phyloP scores from a whole-genome alignment of 495 filamentous ascomycete genomes.

The Aspergillus avenaceus region DNA sequence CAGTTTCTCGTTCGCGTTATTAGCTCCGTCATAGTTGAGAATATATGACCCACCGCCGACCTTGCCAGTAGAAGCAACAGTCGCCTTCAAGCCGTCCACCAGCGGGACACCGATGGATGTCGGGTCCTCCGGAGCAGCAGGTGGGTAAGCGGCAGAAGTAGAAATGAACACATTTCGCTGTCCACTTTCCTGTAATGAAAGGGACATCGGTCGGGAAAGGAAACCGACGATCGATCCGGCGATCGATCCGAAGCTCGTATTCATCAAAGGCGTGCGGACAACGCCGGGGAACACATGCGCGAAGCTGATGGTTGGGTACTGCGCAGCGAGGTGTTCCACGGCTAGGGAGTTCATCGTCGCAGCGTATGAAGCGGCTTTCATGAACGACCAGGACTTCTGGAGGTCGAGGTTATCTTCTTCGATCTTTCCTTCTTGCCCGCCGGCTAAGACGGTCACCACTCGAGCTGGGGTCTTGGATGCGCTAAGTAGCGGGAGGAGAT shows the following conservation, averaged over 20 bases:
- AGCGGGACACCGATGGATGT: slow-evolving; percentile 29
- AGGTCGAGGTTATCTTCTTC: slow-evolving; percentile 41
- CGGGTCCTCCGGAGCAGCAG: slow-evolving; percentile 17
- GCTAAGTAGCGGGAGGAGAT: slow-evolving; percentile 58
- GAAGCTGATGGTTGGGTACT: slow-evolving; percentile 53
- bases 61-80: slow-evolving; percentile 41
- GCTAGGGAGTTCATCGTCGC: slow-evolving; percentile 47
- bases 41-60: slow-evolving; percentile 50
- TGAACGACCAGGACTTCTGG: slow-evolving; percentile 19
- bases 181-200: slow-evolving; percentile 42
- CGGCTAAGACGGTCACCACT: slow-evolving; percentile 54
- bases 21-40: slow-evolving; percentile 40
- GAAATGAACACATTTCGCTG: slow-evolving; percentile 52
- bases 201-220: slow-evolving; percentile 25
- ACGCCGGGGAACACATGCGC: slow-evolving; percentile 54
- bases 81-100: slow-evolving; percentile 21
- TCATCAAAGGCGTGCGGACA: slow-evolving; percentile 39
- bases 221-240: slow-evolving; percentile 5
- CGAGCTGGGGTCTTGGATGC: slow-evolving; percentile 44
- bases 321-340: slow-evolving; percentile 42
- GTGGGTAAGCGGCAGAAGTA: slow-evolving; percentile 47
- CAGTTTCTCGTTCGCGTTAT: slow-evolving; percentile 31
- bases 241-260: slow-evolving; percentile 11
- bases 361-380: slow-evolving; percentile 34
- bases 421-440: slow-evolving; percentile 51